These are phyloP conservation scores for Lodderomyces oxycetoniae DNA, from an alignment of 1,139 yeast species.

Conservation along the genomic window DNA sequence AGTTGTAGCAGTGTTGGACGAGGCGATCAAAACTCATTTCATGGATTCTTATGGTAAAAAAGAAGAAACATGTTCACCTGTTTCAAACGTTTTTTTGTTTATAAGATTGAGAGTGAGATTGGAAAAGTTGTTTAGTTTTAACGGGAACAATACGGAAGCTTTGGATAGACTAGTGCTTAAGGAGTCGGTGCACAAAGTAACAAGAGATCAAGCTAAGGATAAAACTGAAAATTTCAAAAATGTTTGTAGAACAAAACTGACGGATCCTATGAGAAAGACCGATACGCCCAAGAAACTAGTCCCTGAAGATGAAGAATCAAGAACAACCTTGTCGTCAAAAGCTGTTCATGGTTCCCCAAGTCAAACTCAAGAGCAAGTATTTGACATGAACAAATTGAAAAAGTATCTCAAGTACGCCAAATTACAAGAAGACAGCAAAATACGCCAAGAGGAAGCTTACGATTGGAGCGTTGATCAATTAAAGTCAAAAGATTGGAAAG, in stretches of 20 bases:
- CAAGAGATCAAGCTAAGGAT: too few relatives aligned
- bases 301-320: too few relatives aligned
- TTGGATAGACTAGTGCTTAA: too few relatives aligned
- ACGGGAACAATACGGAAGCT: constrained; percentile 30
- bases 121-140: constrained; percentile 21
- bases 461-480: constrained; percentile 27
- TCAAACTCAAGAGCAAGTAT: too few relatives aligned
- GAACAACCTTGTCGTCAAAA: too few relatives aligned
- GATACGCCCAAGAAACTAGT: too few relatives aligned
- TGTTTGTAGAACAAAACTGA: too few relatives aligned
- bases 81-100: constrained; percentile 20
- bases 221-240: too few relatives aligned
- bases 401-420: constrained; percentile 43
- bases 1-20: constrained; percentile 18
- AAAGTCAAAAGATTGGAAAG: constrained; percentile 32
- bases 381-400: constrained; percentile 18
- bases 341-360: too few relatives aligned
- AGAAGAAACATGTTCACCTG: not conserved
- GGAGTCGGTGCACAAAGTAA: too few relatives aligned
- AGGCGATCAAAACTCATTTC: constrained; percentile 19
- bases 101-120: constrained; percentile 21
- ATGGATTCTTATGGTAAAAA: constrained; percentile 5
- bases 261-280: too few relatives aligned
- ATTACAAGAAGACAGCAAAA: constrained; percentile 38
- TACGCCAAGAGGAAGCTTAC: constrained; percentile 47